Conservation (phyloP, 805 yeast genomes). For the Citeromyces nyonsensis region DNA sequence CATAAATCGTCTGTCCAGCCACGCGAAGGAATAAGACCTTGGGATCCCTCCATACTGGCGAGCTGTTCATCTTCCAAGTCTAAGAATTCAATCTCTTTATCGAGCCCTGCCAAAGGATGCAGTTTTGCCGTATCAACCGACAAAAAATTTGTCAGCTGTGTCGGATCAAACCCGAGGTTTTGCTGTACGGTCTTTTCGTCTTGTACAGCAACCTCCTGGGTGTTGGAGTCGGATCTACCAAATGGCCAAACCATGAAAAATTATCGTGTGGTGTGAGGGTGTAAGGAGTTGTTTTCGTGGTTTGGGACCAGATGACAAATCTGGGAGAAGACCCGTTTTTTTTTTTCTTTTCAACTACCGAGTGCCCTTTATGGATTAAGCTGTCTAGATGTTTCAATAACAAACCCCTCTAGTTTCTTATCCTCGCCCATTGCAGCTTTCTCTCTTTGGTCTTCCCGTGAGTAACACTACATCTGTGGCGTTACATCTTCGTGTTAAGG, state of each 20-base stretch:
- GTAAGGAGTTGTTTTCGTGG: too few relatives aligned
- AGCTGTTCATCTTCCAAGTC: slow-evolving; percentile 80
- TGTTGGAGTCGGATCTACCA: slow-evolving; percentile 18
- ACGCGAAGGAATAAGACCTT: slow-evolving; percentile 87
- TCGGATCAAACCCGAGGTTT: slow-evolving; percentile 49
- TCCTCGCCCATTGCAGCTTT: too few relatives aligned
- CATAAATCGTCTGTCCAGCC: slow-evolving; percentile 96
- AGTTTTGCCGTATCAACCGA: slow-evolving; percentile 55
- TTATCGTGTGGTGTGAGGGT: too few relatives aligned
- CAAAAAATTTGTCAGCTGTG: slow-evolving; percentile 46
- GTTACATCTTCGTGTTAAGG: too few relatives aligned
- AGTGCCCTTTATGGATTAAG: too few relatives aligned
- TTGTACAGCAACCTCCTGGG: slow-evolving; percentile 3
- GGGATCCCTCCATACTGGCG: slow-evolving; percentile 69
- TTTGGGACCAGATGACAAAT: too few relatives aligned
- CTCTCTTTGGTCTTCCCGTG: too few relatives aligned
- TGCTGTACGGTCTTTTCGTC: slow-evolving; percentile 8
- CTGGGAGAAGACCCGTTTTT: too few relatives aligned
- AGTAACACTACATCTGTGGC: too few relatives aligned
- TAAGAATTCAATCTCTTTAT: slow-evolving; percentile 76
- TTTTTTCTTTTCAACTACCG: too few relatives aligned
- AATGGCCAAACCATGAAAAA: slow-evolving; percentile 32
- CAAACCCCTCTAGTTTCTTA: too few relatives aligned
- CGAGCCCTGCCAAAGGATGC: slow-evolving; percentile 89
- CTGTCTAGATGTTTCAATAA: too few relatives aligned